Evolutionary conservation across 2,329 filamentous ascomycete species (phyloP), one percentile per base, ranked within the genome.

Genomic region (Fusarium begoniae): DNA sequence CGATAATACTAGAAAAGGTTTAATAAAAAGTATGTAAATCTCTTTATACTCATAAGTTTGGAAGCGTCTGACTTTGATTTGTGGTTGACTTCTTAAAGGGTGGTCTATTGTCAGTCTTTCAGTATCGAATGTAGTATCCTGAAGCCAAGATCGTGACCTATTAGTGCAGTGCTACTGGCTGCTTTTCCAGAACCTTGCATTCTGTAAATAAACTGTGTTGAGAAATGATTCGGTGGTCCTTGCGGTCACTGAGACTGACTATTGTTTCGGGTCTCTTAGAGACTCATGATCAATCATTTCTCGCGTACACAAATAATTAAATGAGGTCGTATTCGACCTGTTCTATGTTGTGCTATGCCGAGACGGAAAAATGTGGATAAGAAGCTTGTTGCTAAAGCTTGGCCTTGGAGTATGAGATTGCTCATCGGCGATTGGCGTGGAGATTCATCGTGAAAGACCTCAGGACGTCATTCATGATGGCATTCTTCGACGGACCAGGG

Each of bases 371-470:
- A 55, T 74, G 72, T 74, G 72, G 72, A 58, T 60, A 73, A 40
- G 70, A 73, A 74, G 72, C 72, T 74, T 74, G 41, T 62, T 50
- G 17, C 30, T 43, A 75, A 70, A 74, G 72, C 72, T 74, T 75
- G 55, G 72, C 64, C 18, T 47, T 32, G 35, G 26, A 50, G 59
- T 18, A 74, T 75, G 72, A 73, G 50, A 63, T 61, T 70, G 54
- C 47, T 57, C 26, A 67, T 75, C 45, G 35, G 43, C 72, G 69
- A 75, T 75, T 75, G 72, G 72, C 45, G 67, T 72, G 35, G 51
- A 44, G 37, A 45, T 45, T 57, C 41, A 32, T 37, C 41, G 41
- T 40, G 40, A 69, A 35, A 43, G 58, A 55, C 24, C 28, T n/a
- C 17, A 40, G 44, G 60, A 72, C 64, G 58, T 61, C 58, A 68